Conservation (phyloP, 83 land plant genomes). For the Thuja plicata region DNA sequence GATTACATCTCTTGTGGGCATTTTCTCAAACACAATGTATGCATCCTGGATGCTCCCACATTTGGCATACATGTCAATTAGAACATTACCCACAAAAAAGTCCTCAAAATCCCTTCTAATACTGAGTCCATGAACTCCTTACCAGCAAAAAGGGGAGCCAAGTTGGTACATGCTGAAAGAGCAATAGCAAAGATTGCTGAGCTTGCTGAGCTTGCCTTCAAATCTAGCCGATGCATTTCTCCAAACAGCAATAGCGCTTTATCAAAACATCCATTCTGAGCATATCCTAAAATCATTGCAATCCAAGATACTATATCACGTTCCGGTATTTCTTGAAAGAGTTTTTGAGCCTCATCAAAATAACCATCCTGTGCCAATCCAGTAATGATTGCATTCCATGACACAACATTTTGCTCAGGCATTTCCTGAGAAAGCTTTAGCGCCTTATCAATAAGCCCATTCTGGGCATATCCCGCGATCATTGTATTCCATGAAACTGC, state of each 20-base stretch:
- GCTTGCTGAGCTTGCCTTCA: conserved; percentile 8
- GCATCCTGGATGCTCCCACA: not conserved
- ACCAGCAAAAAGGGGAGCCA: not conserved
- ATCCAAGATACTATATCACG: conserved; percentile 18
- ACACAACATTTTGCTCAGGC: conserved; percentile 37
- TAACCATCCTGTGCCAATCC: conserved; percentile 33
- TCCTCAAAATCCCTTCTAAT: not conserved
- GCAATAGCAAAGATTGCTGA: conserved; percentile 10
- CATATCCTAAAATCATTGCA: conserved; percentile 17
- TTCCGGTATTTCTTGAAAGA: conserved; percentile 34
- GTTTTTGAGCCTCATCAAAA: conserved; percentile 26
- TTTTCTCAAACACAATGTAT: conserved; percentile 2
- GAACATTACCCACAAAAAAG: not conserved
- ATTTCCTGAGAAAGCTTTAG: conserved; percentile 19
- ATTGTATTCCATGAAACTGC: conserved; percentile 56
- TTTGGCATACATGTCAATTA: conserved; percentile 4
- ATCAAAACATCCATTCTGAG: conserved; percentile 14
- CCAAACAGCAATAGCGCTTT: conserved; percentile 13
- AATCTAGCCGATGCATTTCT: conserved; percentile 18
- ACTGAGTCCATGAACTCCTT: conserved; percentile 17
- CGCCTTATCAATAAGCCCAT: conserved; percentile 34
- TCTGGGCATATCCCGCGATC: conserved; percentile 34
- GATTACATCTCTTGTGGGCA: not conserved
- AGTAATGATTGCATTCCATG: conserved; percentile 47
- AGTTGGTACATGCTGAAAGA: conserved; percentile 20